Base-by-base conservation (phyloP, 176 grass and related monocot species). In the Musa troglodytarum region DNA sequence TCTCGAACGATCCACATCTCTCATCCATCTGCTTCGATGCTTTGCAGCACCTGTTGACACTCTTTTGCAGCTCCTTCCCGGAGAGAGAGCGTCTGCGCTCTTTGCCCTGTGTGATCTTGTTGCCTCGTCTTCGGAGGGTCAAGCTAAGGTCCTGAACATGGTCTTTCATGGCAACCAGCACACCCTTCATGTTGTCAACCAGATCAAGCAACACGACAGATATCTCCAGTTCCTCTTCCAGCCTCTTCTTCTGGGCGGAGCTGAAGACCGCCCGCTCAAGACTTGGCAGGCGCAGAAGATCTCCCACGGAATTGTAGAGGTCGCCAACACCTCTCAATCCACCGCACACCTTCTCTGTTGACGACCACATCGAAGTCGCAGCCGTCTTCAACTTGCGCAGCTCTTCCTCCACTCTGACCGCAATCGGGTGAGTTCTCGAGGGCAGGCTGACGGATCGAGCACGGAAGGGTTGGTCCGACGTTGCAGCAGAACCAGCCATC, bases 381-480 rank as follows among this genome's bases (percentile, higher is more conserved):
- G 19, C 19, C 1, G 59, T 13, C 68, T 56, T 79, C 10, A 73
- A 51, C n/a, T 53, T 73, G 2, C 53, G 69, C 3, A 80, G 68
- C 43, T 72, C 69, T 9, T 80, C 78, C 29, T 73, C 21, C 4
- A 63, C 21, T 17, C 62, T 72, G 55, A 20, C 11, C 10, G 69
- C 14, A 12, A 52, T 16, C 2, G 68, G 78, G 21, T 73, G 78
- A 26, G 78, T 24, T 80, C 78, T 72, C 9, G 66, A 73, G 12
- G 68, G 69, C 53, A 72, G 17, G 43, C 69, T 80, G 54, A 80
- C 28, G 43, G 78, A 80, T 63, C 69, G 69, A 73, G 73, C 68
- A 73, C 53, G 68, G 49, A 55, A 69, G 53, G 52, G 10, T 49
- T 79, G 65, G 16, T 54, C 76, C 43, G 59, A 9, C 2, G 52